phyloP scores from a whole-genome alignment of 1,284 basidiomycete species.

The Gymnopus androsaceus region DNA sequence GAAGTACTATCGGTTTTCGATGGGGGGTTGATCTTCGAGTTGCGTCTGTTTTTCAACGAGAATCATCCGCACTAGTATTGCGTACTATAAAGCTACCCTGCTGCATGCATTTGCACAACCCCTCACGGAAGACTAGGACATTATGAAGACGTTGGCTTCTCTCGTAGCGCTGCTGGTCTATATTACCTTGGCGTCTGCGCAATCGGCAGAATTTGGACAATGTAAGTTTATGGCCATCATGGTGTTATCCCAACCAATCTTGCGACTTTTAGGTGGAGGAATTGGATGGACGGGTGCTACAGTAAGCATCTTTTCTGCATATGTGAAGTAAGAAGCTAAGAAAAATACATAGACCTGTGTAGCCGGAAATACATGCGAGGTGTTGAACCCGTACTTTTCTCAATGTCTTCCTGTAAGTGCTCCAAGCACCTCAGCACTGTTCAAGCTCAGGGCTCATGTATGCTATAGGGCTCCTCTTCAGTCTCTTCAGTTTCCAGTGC shows the following conservation, averaged over 20 bases:
- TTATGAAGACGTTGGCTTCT: too few species aligned
- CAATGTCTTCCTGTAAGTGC: constrained; percentile 32
- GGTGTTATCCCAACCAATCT: background rate
- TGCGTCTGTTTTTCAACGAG: too few species aligned
- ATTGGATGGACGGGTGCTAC: constrained; percentile 32
- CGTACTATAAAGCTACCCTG: too few species aligned
- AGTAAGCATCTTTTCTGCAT: constrained; percentile 17
- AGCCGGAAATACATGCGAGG: constrained; percentile 30
- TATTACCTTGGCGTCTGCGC: too few species aligned
- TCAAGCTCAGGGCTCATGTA: too few species aligned
- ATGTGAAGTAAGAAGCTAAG: background rate
- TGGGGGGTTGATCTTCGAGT: too few species aligned
- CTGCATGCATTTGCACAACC: too few species aligned
- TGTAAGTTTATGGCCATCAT: constrained; percentile 27
- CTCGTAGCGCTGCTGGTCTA: too few species aligned
- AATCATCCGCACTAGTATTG: too few species aligned
- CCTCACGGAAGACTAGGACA: too few species aligned
- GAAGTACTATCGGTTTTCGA: too few species aligned
- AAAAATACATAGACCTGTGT: constrained; percentile 30
- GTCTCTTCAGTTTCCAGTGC: constrained; percentile 1
- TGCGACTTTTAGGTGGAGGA: constrained; percentile 30
- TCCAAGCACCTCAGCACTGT: too few species aligned
- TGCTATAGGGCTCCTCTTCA: background rate
- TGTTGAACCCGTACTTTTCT: constrained; percentile 34
- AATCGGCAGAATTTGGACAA: constrained; percentile 34